A percentile compares a stretch with the other conserved stretches of the same genome.
Evolutionary conservation across 1,284 basidiomycete species (phyloP).

Genomic region (Moniliella sp.): DNA sequence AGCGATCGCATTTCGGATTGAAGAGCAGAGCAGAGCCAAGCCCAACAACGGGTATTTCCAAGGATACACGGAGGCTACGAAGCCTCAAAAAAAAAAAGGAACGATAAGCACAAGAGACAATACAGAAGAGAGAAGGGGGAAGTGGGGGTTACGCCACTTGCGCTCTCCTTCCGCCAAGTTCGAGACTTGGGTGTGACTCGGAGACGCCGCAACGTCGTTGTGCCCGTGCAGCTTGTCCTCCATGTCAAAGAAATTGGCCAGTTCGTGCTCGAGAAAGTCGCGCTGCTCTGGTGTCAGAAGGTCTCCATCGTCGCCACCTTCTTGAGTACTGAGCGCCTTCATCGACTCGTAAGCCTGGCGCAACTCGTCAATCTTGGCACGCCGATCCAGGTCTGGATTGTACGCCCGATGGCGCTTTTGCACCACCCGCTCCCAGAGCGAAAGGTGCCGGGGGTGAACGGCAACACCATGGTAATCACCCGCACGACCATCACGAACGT

Average conservation of each 20-base stretch:
- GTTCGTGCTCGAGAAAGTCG: slow-evolving; percentile 13
- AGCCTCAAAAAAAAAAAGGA: no score
- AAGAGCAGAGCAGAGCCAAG: no score
- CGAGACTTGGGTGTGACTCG: slow-evolving; percentile 9
- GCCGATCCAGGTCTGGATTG: slow-evolving; percentile 38
- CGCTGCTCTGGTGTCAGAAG: slow-evolving; percentile 15
- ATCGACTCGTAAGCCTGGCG: slow-evolving; percentile 34
- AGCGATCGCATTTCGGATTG: no score
- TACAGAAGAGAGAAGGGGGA: no score
- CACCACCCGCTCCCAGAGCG: slow-evolving; percentile 37
- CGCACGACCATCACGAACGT: slow-evolving; percentile 37
- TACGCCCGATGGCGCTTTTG: slow-evolving; percentile 39
- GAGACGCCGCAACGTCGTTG: background rate
- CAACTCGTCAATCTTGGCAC: slow-evolving; percentile 39
- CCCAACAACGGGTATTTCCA: no score
- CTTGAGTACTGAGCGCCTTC: slow-evolving; percentile 2
- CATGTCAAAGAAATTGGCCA: slow-evolving; percentile 9
- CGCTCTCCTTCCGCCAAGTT: slow-evolving; percentile 22
- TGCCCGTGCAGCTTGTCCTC: slow-evolving; percentile 7
- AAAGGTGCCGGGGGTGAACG: slow-evolving; percentile 40
- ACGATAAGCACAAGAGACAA: no score
- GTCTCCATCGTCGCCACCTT: slow-evolving; percentile 3
- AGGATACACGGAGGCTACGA: no score
- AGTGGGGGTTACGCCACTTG: no score
- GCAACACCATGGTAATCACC: slow-evolving; percentile 41